Base-by-base conservation (phyloP, 768 basidiomycete species). In the Macrolepiota albuminosa region DNA sequence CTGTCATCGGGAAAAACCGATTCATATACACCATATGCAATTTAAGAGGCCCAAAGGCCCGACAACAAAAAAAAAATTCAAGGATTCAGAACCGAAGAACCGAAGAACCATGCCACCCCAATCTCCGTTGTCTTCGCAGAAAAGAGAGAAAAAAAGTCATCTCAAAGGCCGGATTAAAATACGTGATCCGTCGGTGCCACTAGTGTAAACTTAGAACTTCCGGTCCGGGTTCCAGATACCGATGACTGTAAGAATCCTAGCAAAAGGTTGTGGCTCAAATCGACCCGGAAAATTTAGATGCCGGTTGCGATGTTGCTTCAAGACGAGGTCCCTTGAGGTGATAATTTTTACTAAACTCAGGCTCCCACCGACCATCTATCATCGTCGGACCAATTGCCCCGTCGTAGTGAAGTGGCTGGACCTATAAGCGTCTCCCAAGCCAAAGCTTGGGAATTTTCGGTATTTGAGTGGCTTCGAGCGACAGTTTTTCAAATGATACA, bases 111-210 rank as follows among this genome's bases (percentile, higher is more conserved):
- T 42, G 39, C 4, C 18, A 29, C 18, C 21, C 34, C 21, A 16
- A 14, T 13, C 24, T 59, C 62, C 62, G 62, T 54, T 42, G 42
- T 60, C 58, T 37, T 63, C 62, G 62, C 56, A 39, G 21, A 29
- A 37, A 18, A 7, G 31, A 37, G 11, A 21, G 31, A 16, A 46
- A 39, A 24, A 26, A 49, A 45, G 51, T 18, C 21, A 18, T 45
- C 37, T 46, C 18, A 40, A 0, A 16, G 10, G 49, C 16, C 29
- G 29, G 14, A 39, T 26, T 31, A 5, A 39, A 16, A 16, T 31
- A 39, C 16, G 18, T 63, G 59, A 63, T 63, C 62, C 53, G 62
- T 58, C 43, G 34, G 33, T 48, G 48, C 13, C 42, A 39, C 29
- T 4, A 26, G 34, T 26, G 13, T 3, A 24, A 13, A 21, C n/a